Percentiles rank a stretch among this genome's conserved stretches.
These are phyloP conservation scores for Lactifluus volemus DNA, from an alignment of 768 basidiomycete species.

Conservation along the genomic window DNA sequence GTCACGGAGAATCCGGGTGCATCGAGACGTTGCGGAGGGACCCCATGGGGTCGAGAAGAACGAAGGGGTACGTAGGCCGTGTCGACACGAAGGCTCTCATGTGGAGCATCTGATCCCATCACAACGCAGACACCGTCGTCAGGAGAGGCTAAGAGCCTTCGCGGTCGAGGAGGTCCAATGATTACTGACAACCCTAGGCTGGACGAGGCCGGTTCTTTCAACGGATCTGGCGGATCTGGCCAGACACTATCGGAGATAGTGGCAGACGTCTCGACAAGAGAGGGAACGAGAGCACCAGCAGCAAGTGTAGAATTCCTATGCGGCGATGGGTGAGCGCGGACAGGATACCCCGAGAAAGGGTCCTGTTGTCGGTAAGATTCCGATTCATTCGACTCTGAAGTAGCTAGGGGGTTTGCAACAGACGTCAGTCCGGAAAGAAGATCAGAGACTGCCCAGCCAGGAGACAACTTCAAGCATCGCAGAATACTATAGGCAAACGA, in stretches of 20 bases:
- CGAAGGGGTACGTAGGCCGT: not conserved
- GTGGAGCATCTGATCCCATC: not conserved
- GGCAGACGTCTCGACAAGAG: not conserved
- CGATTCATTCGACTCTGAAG: not conserved
- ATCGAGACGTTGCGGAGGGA: not conserved
- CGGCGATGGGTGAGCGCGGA: not conserved
- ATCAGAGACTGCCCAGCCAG: constrained; percentile 5
- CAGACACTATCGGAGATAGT: not conserved
- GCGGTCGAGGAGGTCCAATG: not conserved
- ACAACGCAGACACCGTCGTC: not conserved
- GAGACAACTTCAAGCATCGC: constrained; percentile 6
- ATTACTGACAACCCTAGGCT: not conserved
- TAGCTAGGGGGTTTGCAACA: not conserved
- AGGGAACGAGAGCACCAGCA: not conserved
- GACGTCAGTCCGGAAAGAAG: constrained; percentile 6
- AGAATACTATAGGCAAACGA: constrained; percentile 15
- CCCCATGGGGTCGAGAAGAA: not conserved
- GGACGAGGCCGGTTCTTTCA: not conserved
- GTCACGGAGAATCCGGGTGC: not conserved
- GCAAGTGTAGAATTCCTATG: not conserved
- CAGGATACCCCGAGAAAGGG: not conserved
- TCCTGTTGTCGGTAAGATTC: not conserved
- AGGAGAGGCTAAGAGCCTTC: not conserved
- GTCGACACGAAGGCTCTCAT: not conserved
- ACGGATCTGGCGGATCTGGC: not conserved